Evolutionary conservation across 1,139 yeast species (phyloP).

Genomic region (Hemisphaericaspora xylofermentans): DNA sequence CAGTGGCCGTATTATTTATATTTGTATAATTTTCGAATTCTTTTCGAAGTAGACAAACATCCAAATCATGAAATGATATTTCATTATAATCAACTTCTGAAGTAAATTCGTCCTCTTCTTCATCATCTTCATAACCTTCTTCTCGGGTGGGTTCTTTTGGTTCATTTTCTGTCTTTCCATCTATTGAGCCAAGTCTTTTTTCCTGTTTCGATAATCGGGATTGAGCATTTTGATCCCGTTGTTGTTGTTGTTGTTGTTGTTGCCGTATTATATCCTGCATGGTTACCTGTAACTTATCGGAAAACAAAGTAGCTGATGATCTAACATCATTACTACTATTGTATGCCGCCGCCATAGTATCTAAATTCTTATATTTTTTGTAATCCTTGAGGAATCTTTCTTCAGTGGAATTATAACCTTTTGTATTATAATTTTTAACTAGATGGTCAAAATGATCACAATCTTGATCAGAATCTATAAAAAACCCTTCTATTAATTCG

Average conservation of each 20-base stretch:
- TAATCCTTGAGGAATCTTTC: slow-evolving; percentile 36
- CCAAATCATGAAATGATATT: slow-evolving; percentile 25
- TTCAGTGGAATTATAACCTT: slow-evolving; percentile 25
- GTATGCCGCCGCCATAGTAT: slow-evolving; percentile 31
- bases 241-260: slow-evolving; percentile 10
- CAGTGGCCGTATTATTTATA: too few relatives aligned
- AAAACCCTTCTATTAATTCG: slow-evolving; percentile 43
- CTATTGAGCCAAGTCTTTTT: not conserved
- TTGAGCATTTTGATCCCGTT: slow-evolving; percentile 1
- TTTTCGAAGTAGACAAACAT: slow-evolving; percentile 26
- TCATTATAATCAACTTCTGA: slow-evolving; percentile 21
- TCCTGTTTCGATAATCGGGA: slow-evolving; percentile 1
- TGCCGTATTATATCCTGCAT: slow-evolving; percentile 32
- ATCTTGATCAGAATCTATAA: slow-evolving; percentile 36
- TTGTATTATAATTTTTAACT: slow-evolving; percentile 19
- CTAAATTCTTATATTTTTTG: slow-evolving; percentile 34
- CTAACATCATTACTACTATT: slow-evolving; percentile 7
- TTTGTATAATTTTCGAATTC: slow-evolving; percentile 21
- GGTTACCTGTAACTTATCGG: slow-evolving; percentile 13
- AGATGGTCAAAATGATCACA: slow-evolving; percentile 25
- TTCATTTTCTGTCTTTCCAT: not conserved
- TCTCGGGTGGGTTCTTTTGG: slow-evolving; percentile 13
- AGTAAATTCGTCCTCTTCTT: slow-evolving; percentile 16
- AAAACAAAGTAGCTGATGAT: slow-evolving; percentile 15
- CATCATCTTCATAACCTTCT: slow-evolving; percentile 14